These are phyloP conservation scores for Danielia reshetovae DNA, from an alignment of 805 yeast genomes.

Conservation along the genomic window DNA sequence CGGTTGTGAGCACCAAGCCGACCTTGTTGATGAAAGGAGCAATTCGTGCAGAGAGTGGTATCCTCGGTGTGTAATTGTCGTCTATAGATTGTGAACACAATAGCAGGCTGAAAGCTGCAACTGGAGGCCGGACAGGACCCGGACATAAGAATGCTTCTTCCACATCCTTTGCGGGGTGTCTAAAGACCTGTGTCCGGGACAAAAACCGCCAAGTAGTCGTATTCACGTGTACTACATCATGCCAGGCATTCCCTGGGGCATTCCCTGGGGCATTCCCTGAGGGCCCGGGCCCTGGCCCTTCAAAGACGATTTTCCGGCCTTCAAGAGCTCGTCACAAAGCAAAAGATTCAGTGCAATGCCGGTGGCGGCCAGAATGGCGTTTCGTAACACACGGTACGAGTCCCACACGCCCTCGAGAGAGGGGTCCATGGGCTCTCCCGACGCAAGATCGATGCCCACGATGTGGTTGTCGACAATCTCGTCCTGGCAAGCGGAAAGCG, in stretches of 20 bases:
- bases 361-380: constrained; percentile 86
- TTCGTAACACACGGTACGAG: constrained; percentile 88
- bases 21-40: too few species aligned
- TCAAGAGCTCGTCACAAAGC: constrained; percentile 91
- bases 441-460: constrained; percentile 84
- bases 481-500: constrained; percentile 85
- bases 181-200: too few species aligned
- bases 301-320: constrained; percentile 93
- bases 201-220: neutral
- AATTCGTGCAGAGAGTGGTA: too few species aligned
- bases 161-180: too few species aligned
- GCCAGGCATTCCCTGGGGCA: constrained; percentile 20
- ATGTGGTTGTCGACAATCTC: constrained; percentile 74
- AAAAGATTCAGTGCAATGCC: constrained; percentile 91
- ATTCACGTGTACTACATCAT: constrained; percentile 9
- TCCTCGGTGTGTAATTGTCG: too few species aligned
- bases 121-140: too few species aligned
- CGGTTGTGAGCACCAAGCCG: too few species aligned
- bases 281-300: constrained; percentile 43
- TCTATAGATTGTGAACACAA: too few species aligned
- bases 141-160: too few species aligned
- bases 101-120: too few species aligned
- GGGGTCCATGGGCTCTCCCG: constrained; percentile 97
- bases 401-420: constrained; percentile 95
- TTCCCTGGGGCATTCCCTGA: constrained; percentile 15